phyloP scores from a whole-genome alignment of 768 basidiomycete genomes.

The Favolaschia claudopus region DNA sequence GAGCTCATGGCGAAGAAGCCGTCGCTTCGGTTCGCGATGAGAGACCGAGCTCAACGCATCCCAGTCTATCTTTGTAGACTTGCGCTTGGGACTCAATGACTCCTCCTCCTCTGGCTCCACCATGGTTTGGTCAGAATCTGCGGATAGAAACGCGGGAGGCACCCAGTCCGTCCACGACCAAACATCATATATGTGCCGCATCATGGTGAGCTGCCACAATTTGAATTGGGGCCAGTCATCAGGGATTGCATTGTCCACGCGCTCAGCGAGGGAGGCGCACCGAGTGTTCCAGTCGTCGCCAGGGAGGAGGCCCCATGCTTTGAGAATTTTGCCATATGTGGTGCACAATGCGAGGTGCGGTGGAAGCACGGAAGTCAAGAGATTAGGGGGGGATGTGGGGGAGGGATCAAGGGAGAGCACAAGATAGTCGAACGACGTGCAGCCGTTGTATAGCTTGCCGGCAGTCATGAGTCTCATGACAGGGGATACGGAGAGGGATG shows the following conservation, averaged over 20 bases:
- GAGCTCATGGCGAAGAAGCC: too few species aligned
- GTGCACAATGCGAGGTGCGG: neutral
- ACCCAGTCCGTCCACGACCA: neutral
- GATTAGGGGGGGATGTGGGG: neutral
- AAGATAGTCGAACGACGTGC: neutral
- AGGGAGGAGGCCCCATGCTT: neutral
- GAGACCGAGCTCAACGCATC: too few species aligned
- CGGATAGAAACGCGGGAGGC: neutral
- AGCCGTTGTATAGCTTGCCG: constrained; percentile 1
- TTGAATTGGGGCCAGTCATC: neutral
- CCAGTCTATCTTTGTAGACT: too few species aligned
- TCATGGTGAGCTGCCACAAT: neutral
- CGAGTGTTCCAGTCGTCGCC: neutral
- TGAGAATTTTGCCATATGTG: neutral
- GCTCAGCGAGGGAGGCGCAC: neutral
- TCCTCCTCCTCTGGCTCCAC: neutral
- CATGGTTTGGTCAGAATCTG: neutral
- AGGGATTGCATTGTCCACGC: neutral
- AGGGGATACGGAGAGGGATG: too few species aligned
- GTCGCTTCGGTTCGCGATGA: too few species aligned
- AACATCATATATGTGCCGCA: neutral
- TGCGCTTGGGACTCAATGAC: too few species aligned
- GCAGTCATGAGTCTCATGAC: too few species aligned
- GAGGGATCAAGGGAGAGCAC: constrained; percentile 4
- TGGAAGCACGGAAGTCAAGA: neutral